Conservation (phyloP, 805 yeast genomes). For the Dipodascus albidus region DNA sequence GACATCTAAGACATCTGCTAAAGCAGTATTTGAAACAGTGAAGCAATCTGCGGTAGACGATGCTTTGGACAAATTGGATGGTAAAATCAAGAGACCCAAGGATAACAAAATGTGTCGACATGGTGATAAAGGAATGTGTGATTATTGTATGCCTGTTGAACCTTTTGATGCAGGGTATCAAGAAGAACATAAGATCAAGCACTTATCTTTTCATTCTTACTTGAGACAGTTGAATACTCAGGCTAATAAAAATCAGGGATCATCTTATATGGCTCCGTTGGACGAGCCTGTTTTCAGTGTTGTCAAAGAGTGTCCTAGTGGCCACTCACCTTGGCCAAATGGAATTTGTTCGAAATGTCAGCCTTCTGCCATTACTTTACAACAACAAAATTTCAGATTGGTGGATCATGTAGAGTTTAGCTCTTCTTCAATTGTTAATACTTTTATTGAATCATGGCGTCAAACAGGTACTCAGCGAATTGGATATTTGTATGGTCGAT, state of each 20-base stretch:
- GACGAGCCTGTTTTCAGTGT: conserved; percentile 61
- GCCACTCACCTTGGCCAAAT: conserved; percentile 88
- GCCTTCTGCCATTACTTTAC: conserved; percentile 88
- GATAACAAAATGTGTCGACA: conserved; percentile 63
- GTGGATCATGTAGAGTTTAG: conserved; percentile 95
- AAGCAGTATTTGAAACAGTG: conserved; percentile 18
- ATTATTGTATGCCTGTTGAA: conserved; percentile 88
- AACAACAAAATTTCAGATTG: conserved; percentile 84
- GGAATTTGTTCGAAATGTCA: conserved; percentile 96
- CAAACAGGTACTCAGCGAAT: conserved; percentile 74
- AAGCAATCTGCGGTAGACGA: conserved; percentile 59
- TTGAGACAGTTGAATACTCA: conserved; percentile 58
- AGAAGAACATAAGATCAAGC: conserved; percentile 69
- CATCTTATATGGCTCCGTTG: conserved; percentile 73
- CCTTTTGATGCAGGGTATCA: conserved; percentile 85
- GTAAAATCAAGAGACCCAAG: conserved; percentile 55
- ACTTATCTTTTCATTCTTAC: conserved; percentile 76
- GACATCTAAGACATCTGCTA: conserved; percentile 11
- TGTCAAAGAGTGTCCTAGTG: conserved; percentile 48
- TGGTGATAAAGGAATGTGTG: conserved; percentile 94
- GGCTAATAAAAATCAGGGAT: conserved; percentile 45
- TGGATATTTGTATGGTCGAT: conserved; percentile 76
- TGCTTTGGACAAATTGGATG: conserved; percentile 50
- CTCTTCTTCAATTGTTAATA: conserved; percentile 58
- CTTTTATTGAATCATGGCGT: conserved; percentile 89